These are phyloP conservation scores for Vairimorpha necatrix DNA, from an alignment of 371 early-diverging fungal genomes.

Conservation along the genomic window DNA sequence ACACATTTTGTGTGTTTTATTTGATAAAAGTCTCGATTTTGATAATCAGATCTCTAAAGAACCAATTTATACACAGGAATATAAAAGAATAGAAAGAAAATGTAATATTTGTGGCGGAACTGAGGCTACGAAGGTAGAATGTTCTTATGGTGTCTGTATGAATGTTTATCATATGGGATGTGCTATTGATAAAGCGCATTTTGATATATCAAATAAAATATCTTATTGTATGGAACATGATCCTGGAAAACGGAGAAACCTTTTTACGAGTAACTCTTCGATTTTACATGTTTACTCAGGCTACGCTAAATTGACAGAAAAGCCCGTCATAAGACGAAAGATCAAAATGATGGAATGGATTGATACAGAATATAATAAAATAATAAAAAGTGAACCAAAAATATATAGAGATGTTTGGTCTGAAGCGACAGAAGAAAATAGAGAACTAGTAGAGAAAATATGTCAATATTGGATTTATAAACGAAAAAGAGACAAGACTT, in stretches of 20 bases:
- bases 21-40: slow-evolving; percentile 52
- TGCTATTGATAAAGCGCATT: slow-evolving; percentile 55
- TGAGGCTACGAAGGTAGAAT: slow-evolving; percentile 28
- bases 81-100: slow-evolving; percentile 14
- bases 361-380: neutral
- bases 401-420: neutral
- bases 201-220: slow-evolving; percentile 57
- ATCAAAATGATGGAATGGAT: neutral
- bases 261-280: neutral
- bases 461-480: slow-evolving; percentile 4
- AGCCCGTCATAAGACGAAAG: neutral
- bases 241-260: slow-evolving; percentile 37
- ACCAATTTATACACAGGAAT: slow-evolving; percentile 55
- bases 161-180: slow-evolving; percentile 60
- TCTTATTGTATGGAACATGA: slow-evolving; percentile 60
- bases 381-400: neutral
- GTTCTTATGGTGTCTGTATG: slow-evolving; percentile 56
- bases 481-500: neutral
- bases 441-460: neutral
- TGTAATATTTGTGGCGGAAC: slow-evolving; percentile 52
- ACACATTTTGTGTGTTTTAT: slow-evolving; percentile 63
- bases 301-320: neutral
- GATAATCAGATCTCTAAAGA: slow-evolving; percentile 58
- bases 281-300: neutral
- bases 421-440: neutral